Evolutionary conservation across 2,329 filamentous ascomycete genomes (phyloP).

Genomic region (Ceratocystis alfenasii): DNA sequence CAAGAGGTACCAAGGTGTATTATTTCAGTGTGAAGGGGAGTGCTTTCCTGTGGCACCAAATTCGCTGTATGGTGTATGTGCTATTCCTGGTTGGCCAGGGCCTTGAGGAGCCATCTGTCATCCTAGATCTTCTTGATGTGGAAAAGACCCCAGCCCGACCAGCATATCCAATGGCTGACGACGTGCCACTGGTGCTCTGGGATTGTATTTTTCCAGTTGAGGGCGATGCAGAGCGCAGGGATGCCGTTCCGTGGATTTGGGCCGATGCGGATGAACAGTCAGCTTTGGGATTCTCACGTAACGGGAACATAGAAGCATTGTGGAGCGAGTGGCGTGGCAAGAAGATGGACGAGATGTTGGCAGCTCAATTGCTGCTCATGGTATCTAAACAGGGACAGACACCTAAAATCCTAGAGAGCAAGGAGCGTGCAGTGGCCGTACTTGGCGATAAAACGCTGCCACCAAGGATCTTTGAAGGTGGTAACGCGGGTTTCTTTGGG

Average conservation of each 20-base stretch:
- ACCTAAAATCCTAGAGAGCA: slow-evolving; percentile 10
- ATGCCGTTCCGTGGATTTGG: slow-evolving; percentile 67
- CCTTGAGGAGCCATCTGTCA: slow-evolving; percentile 61
- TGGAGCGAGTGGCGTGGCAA: slow-evolving; percentile 74
- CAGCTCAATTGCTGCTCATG: slow-evolving; percentile 58
- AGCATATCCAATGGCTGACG: slow-evolving; percentile 79
- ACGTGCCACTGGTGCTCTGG: slow-evolving; percentile 86
- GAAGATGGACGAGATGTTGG: slow-evolving; percentile 84
- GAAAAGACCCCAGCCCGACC: slow-evolving; percentile 61
- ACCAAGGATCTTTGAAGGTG: slow-evolving; percentile 42
- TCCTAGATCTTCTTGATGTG: slow-evolving; percentile 65
- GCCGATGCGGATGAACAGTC: slow-evolving; percentile 51
- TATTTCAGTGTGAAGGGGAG: slow-evolving; percentile 79
- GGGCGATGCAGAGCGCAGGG: slow-evolving; percentile 32
- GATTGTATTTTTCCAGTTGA: slow-evolving; percentile 67
- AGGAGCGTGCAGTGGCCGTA: slow-evolving; percentile 13
- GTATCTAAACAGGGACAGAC: slow-evolving; percentile 34
- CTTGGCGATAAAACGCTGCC: slow-evolving; percentile 14
- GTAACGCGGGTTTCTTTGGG: slow-evolving; percentile 36
- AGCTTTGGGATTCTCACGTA: slow-evolving; percentile 49
- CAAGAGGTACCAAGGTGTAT: slow-evolving; percentile 54
- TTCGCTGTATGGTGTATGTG: slow-evolving; percentile 82
- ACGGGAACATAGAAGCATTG: slow-evolving; percentile 58
- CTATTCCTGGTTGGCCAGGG: slow-evolving; percentile 89
- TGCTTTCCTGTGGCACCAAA: slow-evolving; percentile 96